Evolutionary conservation across 2,329 filamentous ascomycete genomes (phyloP).

Genomic region (Arachnomyces sp.): DNA sequence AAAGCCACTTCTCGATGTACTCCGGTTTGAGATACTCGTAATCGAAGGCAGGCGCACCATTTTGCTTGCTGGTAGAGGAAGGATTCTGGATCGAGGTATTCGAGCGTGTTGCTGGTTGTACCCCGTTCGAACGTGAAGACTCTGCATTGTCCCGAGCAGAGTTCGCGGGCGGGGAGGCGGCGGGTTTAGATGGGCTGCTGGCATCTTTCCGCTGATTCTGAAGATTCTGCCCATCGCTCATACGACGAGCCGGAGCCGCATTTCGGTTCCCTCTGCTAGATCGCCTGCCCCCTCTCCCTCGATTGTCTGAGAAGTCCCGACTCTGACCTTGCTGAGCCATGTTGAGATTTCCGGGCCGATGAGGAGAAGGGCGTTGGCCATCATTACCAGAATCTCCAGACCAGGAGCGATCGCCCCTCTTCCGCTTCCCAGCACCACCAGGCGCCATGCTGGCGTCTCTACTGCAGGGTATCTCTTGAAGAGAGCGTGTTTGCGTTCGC

Average conservation of each 20-base stretch:
- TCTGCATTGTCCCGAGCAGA: slow-evolving; percentile 24
- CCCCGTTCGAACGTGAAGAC: slow-evolving; percentile 22
- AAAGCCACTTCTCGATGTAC: slow-evolving; percentile 59
- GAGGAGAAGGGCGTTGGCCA: slow-evolving; percentile 37
- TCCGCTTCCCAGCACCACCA: slow-evolving; percentile 47
- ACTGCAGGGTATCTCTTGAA: slow-evolving; percentile 21
- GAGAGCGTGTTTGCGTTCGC: slow-evolving; percentile 18
- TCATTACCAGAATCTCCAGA: slow-evolving; percentile 35
- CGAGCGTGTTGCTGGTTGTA: slow-evolving; percentile 12
- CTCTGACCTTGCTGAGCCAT: slow-evolving; percentile 44
- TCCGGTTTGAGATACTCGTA: slow-evolving; percentile 72
- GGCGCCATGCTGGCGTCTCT: slow-evolving; percentile 42
- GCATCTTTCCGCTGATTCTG: slow-evolving; percentile 21
- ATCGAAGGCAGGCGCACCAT: slow-evolving; percentile 44
- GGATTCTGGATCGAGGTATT: slow-evolving; percentile 16
- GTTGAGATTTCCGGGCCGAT: slow-evolving; percentile 40
- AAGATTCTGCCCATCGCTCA: slow-evolving; percentile 30
- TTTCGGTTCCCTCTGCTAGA: slow-evolving; percentile 32
- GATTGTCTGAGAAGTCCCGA: slow-evolving; percentile 31
- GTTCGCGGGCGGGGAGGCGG: slow-evolving; percentile 24
- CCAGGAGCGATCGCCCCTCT: slow-evolving; percentile 41
- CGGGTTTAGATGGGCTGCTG: slow-evolving; percentile 12
- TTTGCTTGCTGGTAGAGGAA: slow-evolving; percentile 12
- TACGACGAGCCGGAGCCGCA: slow-evolving; percentile 25
- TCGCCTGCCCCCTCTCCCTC: slow-evolving; percentile 31